Base-by-base conservation (phyloP, 129 eudicot genomes). In the Escallonia herrerae region DNA sequence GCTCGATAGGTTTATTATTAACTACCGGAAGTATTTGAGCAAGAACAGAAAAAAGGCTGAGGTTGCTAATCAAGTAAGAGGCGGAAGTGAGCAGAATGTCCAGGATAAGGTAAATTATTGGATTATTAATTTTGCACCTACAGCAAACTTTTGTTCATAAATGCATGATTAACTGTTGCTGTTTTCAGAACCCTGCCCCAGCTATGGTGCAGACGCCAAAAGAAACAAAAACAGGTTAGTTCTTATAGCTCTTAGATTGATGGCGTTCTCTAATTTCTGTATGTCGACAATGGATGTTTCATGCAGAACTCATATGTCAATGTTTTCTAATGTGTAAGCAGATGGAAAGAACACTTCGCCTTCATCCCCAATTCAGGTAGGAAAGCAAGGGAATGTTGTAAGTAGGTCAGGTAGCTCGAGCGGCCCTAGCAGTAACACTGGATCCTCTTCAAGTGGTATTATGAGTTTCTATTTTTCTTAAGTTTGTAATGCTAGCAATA, bases 401-500 rank as follows among this genome's bases (percentile, higher is more conserved):
- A 81, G 76, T 62, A 71, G 71, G 79, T 75, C 87, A 70, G 70
- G 72, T 58, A 80, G 76, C 71, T 72, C 83, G 22, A 80, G 86
- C 69, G 79, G 90, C 87, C 87, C 95, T 56, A 74, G 83, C 70
- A 66, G 86, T 49, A 74, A 66, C 43, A 82, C 97, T 45, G 87
- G 90, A 61, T 91, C 97, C 41, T 84, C 95, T 67, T 87, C 95
- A 45, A 85, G 90, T 67, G 93, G 95, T 91, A 87, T 50, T 67
- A 7, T 9, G 7, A 7, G 7, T 49, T n/a, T 46, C 12, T 49
- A 49, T 63, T 67, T 22, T 77, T 62, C 10, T 58, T 15, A 6
- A 8, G 33, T 13, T 61, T 12, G 5, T 44, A 48, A 43, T 50
- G 68, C 57, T 43, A 63, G 62, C 58, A 63, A 48, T 77, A 62